These are phyloP conservation scores for Dentipellis sp. DNA, from an alignment of 768 basidiomycete genomes.

Conservation along the genomic window DNA sequence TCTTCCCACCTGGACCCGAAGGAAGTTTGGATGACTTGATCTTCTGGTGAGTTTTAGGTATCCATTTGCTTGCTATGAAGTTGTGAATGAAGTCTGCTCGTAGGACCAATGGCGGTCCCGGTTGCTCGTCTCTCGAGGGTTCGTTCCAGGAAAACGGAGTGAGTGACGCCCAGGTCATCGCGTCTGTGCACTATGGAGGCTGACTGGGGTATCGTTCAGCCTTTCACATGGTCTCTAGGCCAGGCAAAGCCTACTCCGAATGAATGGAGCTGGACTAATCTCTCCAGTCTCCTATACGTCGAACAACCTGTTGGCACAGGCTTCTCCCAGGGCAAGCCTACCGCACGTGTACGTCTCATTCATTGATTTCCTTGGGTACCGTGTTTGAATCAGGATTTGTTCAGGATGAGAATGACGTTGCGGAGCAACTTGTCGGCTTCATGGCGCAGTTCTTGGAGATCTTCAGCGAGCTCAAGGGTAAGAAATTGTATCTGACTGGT, in stretches of 20 bases:
- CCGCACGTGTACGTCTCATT: constrained; percentile 33
- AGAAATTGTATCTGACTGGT: constrained; percentile 61
- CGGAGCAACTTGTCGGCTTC: constrained; percentile 49
- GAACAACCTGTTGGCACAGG: constrained; percentile 80
- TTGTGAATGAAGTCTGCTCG: neutral
- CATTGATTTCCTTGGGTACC: no score
- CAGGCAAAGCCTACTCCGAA: constrained; percentile 57
- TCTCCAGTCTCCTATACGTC: constrained; percentile 65
- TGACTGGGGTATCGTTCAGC: constrained; percentile 28
- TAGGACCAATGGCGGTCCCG: constrained; percentile 78
- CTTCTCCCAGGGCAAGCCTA: constrained; percentile 61
- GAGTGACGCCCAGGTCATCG: constrained; percentile 18
- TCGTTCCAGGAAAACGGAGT: constrained; percentile 71
- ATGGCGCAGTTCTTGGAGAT: constrained; percentile 69
- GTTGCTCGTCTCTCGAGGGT: constrained; percentile 68
- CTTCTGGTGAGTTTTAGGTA: constrained; percentile 45
- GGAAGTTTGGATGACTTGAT: constrained; percentile 67
- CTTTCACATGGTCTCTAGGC: constrained; percentile 57
- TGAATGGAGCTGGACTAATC: constrained; percentile 70
- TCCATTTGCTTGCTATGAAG: neutral
- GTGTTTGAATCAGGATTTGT: neutral
- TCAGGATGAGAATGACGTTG: constrained; percentile 46
- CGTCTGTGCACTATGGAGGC: neutral
- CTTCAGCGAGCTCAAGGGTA: constrained; percentile 63
- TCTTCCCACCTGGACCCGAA: constrained; percentile 59